Base-by-base conservation (phyloP, 805 yeast species). In the Suhomyces canberraensis region DNA sequence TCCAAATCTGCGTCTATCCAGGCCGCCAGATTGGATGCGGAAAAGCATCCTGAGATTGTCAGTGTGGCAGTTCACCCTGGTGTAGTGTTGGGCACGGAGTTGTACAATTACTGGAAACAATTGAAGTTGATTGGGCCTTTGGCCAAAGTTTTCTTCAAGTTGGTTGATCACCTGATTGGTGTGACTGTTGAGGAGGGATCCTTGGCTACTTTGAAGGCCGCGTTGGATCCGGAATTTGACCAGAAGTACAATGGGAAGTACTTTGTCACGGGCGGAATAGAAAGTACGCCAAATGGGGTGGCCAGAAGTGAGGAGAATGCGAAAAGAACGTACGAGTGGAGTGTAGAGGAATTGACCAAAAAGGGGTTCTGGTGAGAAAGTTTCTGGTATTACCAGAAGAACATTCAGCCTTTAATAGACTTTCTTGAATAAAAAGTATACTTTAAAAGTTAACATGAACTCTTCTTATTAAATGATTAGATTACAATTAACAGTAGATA, bases 1-100 rank as follows among this genome's bases (percentile, higher is more conserved):
- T 60, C 70, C 16, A 67, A 67, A 45, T 29, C 52, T 6, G 63
- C 64, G 2, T 50, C 44, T 13, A 61, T 66, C 24, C 69, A 64
- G 34, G 47, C 55, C 31, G 50, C 56, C 37, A 55, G 47, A 31
- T 46, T 50, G 31, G 46, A 65, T 11, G 61, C 60, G 11, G 34
- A 42, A 19, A 41, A 46, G 17, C 41, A 57, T 37, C 68, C 68
- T 4, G 46, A 56, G n/a, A 57, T 66, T 8, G 43, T 63, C 19
- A 47, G 53, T 4, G 39, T 61, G n/a, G 43, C 71, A 0, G 59
- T 62, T 2, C 73, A 67, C 35, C 72, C 73, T 1, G 73, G 73
- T 1, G 46, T 64, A 3, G 50, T 66, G 32, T 39, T 61, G 13
- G 58, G 52, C 5, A 64, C 72, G 2, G 60, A 46, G 20, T 51